Base-by-base conservation (phyloP, 345 rosid species). In the Melaleuca quinquenervia region DNA sequence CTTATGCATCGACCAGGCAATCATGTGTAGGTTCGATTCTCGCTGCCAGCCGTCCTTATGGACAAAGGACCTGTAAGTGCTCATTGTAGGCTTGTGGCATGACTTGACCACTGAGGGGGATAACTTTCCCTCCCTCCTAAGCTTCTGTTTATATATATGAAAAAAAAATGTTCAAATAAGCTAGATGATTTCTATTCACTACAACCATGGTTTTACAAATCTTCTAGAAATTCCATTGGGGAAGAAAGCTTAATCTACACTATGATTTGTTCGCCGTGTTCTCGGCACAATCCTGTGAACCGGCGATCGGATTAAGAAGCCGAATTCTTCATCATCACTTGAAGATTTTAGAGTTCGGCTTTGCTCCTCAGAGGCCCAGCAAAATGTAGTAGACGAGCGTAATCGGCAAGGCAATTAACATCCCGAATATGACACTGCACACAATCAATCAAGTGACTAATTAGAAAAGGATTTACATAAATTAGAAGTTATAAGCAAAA, bases 371-470 rank as follows among this genome's bases (percentile, higher is more conserved):
- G 45, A 97, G 89, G 84, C 98, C 99, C 88, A 97, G 86, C 84
- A 96, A 86, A 88, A 97, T 92, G 92, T 97, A 97, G 95, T 97
- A 97, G 87, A 95, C 94, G 7, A 97, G 93, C 5, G 99, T 95
- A 53, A 97, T 94, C 3, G 99, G 99, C 87, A 97, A 91, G 3
- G 99, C 99, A 88, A 97, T 92, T 86, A 95, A 88, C 99, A 97
- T 96, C 86, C 99, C 99, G 86, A 97, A 97, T 89, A 97, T 97
- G 27, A 97, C 99, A 88, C 99, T 97, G 94, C 92, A 87, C 5
- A 36, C 24, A 44, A n/a, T 58, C 20, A 83, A 83, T 41, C 29
- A 41, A 54, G 48, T 18, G 48, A 11, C 41, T 15, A 26, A 82
- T 26, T 82, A 50, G 41, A 48, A 82, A n/a, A 12, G 12, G 11